Evolutionary conservation across 2,329 filamentous ascomycete species (phyloP).

Genomic region (Ilyonectria sp.): DNA sequence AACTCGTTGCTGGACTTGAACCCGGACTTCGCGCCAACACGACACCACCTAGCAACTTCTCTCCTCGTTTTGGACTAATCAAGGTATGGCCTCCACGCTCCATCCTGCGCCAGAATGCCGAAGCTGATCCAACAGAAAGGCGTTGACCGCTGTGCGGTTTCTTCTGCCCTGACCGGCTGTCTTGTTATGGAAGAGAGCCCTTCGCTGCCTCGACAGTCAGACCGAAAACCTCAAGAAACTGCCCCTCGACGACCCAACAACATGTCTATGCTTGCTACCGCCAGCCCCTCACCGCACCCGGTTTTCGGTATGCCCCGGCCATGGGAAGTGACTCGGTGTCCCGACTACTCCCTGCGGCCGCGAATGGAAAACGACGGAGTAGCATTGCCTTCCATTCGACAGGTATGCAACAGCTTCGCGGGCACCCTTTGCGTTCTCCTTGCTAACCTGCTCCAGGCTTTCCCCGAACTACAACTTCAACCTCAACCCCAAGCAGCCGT

Average conservation of each 20-base stretch:
- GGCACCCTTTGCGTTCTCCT: neutral
- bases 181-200: constrained; percentile 61
- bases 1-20: constrained; percentile 3
- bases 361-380: constrained; percentile 58
- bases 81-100: constrained; percentile 27
- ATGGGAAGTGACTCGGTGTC: constrained; percentile 56
- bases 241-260: constrained; percentile 55
- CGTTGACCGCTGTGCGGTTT: constrained; percentile 41
- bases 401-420: constrained; percentile 57
- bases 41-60: neutral
- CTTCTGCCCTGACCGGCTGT: constrained; percentile 35
- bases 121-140: constrained; percentile 31
- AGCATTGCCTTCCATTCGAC: constrained; percentile 67
- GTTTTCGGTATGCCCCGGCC: constrained; percentile 58
- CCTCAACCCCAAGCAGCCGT: constrained; percentile 51
- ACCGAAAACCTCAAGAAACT: constrained; percentile 46
- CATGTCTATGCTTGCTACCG: constrained; percentile 67
- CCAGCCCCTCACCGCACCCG: constrained; percentile 58
- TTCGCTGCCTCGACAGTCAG: constrained; percentile 49
- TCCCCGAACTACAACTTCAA: constrained; percentile 61
- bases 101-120: constrained; percentile 10
- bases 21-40: constrained; percentile 3
- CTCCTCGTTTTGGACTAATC: constrained; percentile 32
- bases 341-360: constrained; percentile 54
- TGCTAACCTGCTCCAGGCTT: constrained; percentile 55